Base-by-base conservation (phyloP, 768 basidiomycete species). In the Leccinum pellstonianum region DNA sequence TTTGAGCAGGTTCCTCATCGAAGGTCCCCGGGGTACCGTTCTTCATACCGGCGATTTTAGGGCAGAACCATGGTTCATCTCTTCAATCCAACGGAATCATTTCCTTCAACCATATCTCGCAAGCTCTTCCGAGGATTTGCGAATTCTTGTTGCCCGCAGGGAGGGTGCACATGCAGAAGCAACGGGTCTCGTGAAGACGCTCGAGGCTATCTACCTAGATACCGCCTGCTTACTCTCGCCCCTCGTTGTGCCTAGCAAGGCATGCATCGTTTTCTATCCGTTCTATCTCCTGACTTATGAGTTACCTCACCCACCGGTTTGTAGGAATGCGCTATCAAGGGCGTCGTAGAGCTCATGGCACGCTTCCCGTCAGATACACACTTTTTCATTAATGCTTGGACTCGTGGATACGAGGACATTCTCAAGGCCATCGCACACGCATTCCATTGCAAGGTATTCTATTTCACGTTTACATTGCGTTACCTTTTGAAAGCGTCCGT, bases 41-140 rank as follows among this genome's bases (percentile, higher is more conserved):
- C 83, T 99, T 10, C 94, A 97, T 68, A 98, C 96, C 0, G 95
- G 96, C 35, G 96, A 99, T 72, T 81, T 98, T 57, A 84, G 96
- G 37, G 91, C 91, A 1, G 96, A 99, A 69, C 82, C 86, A 1
- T 87, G 84, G 80, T 90, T 91, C 65, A 71, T 98, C 21, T 81
- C 89, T 8, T 79, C 81, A 3, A 73, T 98, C 1, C 74, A 71
- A 25, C 82, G 83, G 25, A 91, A 93, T 66, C 88, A 89, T 0
- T 83, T 83, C 63, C 77, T 97, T 14, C 83, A 86, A 61, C 83
- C 84, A 8, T 97, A 92, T 66, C 70, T 96, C 8, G 77, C 81
- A 17, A 56, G 54, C 33, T 61, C 71, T 8, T 63, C 60, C 11
- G 62, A 69, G 2, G 69, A 70, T 35, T 62, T 70, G 6, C 61